These are phyloP conservation scores for Ceriops decandra DNA, from an alignment of 345 rosid species.

Conservation along the genomic window DNA sequence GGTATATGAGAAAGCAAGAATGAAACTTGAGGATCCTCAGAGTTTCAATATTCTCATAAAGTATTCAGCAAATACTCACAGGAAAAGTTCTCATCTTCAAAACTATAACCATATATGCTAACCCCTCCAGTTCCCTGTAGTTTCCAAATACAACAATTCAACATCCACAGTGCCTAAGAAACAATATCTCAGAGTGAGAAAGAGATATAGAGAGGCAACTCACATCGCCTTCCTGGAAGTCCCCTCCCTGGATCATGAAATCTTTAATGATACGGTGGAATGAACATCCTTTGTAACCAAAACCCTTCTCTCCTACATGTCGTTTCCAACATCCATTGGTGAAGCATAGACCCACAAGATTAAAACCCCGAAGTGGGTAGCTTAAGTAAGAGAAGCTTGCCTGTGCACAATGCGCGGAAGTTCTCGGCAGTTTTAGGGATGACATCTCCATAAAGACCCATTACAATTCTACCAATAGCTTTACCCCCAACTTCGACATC, in stretches of 20 bases:
- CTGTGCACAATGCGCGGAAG: slow-evolving; percentile 81
- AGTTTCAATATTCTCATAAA: background rate
- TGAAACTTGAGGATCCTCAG: background rate
- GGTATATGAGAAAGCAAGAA: background rate
- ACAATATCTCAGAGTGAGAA: background rate
- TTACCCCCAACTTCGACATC: slow-evolving; percentile 88
- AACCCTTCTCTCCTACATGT: slow-evolving; percentile 77
- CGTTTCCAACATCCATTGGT: background rate
- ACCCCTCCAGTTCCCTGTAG: slow-evolving; percentile 89
- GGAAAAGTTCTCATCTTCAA: slow-evolving; percentile 75
- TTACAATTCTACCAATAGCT: slow-evolving; percentile 66
- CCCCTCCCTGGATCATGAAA: slow-evolving; percentile 98
- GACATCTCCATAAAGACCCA: slow-evolving; percentile 80
- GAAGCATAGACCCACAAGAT: slow-evolving; percentile 9
- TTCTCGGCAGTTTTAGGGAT: slow-evolving; percentile 84
- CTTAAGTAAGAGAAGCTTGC: slow-evolving; percentile 33
- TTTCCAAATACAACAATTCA: background rate
- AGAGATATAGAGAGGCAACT: slow-evolving; percentile 16
- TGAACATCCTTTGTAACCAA: slow-evolving; percentile 77
- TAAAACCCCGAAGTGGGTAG: background rate
- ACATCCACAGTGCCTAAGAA: too few relatives aligned
- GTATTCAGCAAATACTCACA: slow-evolving; percentile 41
- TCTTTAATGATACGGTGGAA: slow-evolving; percentile 90
- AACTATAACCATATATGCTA: slow-evolving; percentile 75
- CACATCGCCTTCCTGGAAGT: slow-evolving; percentile 80